Evolutionary conservation across 2,329 filamentous ascomycete genomes (phyloP), one percentile per base, ranked within the genome.

Genomic region (Aotearoamyces nothofagi): DNA sequence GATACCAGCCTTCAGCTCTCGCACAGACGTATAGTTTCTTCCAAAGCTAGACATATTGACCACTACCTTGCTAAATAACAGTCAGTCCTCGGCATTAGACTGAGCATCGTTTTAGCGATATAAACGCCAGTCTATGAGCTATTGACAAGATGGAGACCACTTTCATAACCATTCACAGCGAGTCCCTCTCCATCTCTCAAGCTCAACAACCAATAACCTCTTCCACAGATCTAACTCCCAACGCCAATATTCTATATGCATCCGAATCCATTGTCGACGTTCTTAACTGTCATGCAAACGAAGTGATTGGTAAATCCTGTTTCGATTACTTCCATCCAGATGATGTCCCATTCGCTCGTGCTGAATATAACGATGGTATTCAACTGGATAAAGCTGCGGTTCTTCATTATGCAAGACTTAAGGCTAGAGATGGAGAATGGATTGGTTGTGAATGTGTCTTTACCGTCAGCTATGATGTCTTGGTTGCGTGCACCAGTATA

Each of bases 121-220:
- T 37, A 43, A 42, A 46, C 39, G 42, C 43, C 43, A 45, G 42
- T 35, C 40, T 42, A 38, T n/a, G 10, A 13, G 17, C 22, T 24
- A 30, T 17, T 17, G 7, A 38, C 46, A 51, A 48, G 39, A 81
- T 82, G 79, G 79, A 86, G 55, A 78, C 78, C 41, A 90, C 82
- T 17, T 92, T 92, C 57, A 90, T 92, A 58, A 84, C 81, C 41
- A 90, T 92, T 49, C 82, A 90, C 50, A 82, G 82, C 80, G 57
- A 58, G 73, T 61, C 28, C 24, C 32, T 26, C 20, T 37, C 24
- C 32, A 37, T 26, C 34, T 42, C 36, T 44, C 29, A 31, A 24
- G 26, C 27, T 17, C 45, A 34, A 28, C 17, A 22, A 33, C 29
- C 26, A 36, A 16, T 38, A n/a, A n/a, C 33, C 19, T 29, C 38